A percentile compares a stretch with the other conserved stretches of the same genome.
These are phyloP conservation scores for Multifurca ochricompacta DNA, from an alignment of 768 basidiomycete genomes.

Conservation along the genomic window DNA sequence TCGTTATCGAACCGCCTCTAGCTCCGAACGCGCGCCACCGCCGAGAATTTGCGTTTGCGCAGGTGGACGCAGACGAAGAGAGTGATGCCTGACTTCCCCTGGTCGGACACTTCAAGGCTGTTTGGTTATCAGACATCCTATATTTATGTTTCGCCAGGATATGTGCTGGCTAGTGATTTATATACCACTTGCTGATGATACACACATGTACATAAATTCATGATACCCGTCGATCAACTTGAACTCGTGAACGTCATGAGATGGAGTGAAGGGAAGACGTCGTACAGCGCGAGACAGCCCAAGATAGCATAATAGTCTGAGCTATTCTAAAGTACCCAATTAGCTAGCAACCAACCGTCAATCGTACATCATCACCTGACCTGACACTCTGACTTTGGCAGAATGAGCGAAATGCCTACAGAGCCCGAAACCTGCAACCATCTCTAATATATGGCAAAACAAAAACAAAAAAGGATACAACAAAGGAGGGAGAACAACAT, in stretches of 20 bases:
- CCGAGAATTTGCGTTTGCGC: conserved; percentile 13
- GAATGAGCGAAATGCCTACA: conserved; percentile 16
- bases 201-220: conserved; percentile 5
- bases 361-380: conserved; percentile 16
- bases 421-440: conserved; percentile 4
- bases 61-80: conserved; percentile 1
- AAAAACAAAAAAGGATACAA: conserved; percentile 2
- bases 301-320: conserved; percentile 15
- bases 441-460: conserved; percentile 1
- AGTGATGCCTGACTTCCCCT: neutral
- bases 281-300: conserved; percentile 6
- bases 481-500: conserved; percentile 3
- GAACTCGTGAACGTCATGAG: conserved; percentile 4
- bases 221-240: conserved; percentile 10
- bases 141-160: conserved; percentile 1
- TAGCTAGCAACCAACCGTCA: conserved; percentile 9
- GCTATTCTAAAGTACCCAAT: conserved; percentile 19
- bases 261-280: neutral
- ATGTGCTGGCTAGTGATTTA: conserved; percentile 3
- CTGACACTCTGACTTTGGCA: too few species aligned
- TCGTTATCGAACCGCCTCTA: neutral
- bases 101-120: neutral
- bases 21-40: neutral
- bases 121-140: neutral
- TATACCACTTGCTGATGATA: conserved; percentile 19